Evolutionary conservation across 2,329 filamentous ascomycete genomes (phyloP), one percentile per base, ranked within the genome.

Genomic region (Purpureocillium lavendulum): DNA sequence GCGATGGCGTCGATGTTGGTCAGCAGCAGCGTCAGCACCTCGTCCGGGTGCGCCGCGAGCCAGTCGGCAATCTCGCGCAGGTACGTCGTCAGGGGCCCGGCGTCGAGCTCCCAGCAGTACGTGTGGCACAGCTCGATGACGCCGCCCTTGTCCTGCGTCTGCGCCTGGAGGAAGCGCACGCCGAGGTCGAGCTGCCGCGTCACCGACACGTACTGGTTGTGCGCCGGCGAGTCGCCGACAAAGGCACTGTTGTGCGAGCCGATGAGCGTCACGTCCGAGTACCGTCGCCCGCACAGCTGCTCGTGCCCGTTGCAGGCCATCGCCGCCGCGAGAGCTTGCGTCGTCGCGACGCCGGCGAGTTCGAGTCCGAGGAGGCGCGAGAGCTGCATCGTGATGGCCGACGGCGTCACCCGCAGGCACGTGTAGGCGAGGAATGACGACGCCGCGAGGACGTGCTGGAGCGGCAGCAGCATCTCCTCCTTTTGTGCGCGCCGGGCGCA

Each of bases 191-290:
- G 65, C 52, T 84, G 80, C 2, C 63, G 60, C 17, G 69, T 69
- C 17, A 80, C 70, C 5, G 71, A 67, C 37, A 77, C 65, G 45
- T 75, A 72, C 53, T 85, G 80, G 57, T 82, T 81, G 43, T 80
- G 61, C 41, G 67, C 58, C 1, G 67, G 66, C 8, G 69, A 50
- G 37, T 64, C 48, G 31, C 80, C 77, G 31, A 80, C 71, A 51
- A 84, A 84, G 30, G 77, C 71, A 12, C 72, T 74, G 60, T 85
- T 72, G 60, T 85, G 82, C 7, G 80, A 69, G 17, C 79, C 82
- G 14, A 80, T 60, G 42, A 75, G 71, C n/a, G 73, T 73, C 39
- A 82, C 56, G 30, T 79, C 68, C 45, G 75, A 75, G 60, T 82
- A 83, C 32, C 56, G 59, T 30, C 73, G 70, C 35, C 56, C 54